These are phyloP conservation scores for Pythium brachiatum DNA, from an alignment of 352 stramenopile species.

Conservation along the genomic window DNA sequence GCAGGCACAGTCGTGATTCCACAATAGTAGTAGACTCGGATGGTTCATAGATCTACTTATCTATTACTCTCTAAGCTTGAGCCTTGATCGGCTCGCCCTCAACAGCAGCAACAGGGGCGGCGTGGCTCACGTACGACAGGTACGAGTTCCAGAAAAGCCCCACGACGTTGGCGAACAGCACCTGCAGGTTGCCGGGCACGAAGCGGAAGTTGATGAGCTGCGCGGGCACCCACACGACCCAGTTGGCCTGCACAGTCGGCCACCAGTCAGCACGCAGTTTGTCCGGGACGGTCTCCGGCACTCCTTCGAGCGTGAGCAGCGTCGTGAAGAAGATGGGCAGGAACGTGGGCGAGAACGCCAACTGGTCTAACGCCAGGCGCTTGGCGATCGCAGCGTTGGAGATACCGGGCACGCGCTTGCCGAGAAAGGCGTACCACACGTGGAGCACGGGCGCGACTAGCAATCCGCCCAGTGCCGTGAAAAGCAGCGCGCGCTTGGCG, in stretches of 20 bases:
- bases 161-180: constrained; percentile 83
- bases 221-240: constrained; percentile 75
- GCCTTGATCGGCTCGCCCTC: not conserved
- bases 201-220: constrained; percentile 84
- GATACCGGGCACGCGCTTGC: constrained; percentile 35
- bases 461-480: constrained; percentile 63
- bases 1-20: constrained; percentile 34
- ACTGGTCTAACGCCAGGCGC: constrained; percentile 72
- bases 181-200: constrained; percentile 68
- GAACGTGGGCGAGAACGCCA: constrained; percentile 73
- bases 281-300: constrained; percentile 44
- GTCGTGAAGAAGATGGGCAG: constrained; percentile 71
- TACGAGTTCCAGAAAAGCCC: constrained; percentile 85
- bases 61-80: not conserved
- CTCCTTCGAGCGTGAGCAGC: constrained; percentile 63
- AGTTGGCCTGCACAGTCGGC: constrained; percentile 73
- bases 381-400: constrained; percentile 42
- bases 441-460: constrained; percentile 77
- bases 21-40: constrained; percentile 21
- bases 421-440: constrained; percentile 72
- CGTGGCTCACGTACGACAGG: constrained; percentile 74
- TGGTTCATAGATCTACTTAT: not conserved
- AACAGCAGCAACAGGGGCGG: not conserved
- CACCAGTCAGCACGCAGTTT: constrained; percentile 81
- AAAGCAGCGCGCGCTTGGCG: constrained; percentile 50